Base-by-base conservation (phyloP, 2,329 filamentous ascomycete genomes). In the Cordyceps tenuipes region DNA sequence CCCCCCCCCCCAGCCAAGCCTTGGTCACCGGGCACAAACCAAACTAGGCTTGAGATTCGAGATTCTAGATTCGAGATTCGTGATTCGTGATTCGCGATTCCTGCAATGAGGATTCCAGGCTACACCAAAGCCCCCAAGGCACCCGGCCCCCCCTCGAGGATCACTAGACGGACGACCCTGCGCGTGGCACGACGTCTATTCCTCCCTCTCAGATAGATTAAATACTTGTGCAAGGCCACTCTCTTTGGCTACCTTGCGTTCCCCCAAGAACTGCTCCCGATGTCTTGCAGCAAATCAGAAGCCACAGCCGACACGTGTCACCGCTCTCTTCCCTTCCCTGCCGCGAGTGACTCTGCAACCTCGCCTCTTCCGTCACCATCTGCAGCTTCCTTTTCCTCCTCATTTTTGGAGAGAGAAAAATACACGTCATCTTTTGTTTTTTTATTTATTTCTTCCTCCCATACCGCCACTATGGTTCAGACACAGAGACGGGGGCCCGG, bases 151-250 rank as follows among this genome's bases (percentile, higher is more conserved):
- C 36, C 36, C 50, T 53, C 50, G 50, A 53, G 23, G 12, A 21
- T 17, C 4, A 23, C 23, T 41, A 13, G 17, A n/a, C n/a, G n/a
- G 8, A 21, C 17, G n/a, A 19, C 7, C 50, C 17, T 43, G 50
- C 29, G 29, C 29, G 29, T 53, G 36, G 34, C 50, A 53, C 50
- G 43, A 15, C 34, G 50, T 53, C 36, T 10, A 19, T n/a, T 29
- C 43, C 19, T 53, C 50, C 36, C 50, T 53, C 50, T 53, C 50
- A 53, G 50, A 53, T 53, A 53, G 50, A 53, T 53, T 53, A 53
- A 53, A 26, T n/a, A 3, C 15, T 36, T 29, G 36, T 21, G 43
- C 50, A 53, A 43, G 15, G n/a, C 39, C 39, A 43, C 39, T 43
- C 13, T 23, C 2, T 2, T 23, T 23, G 23, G 4, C 23, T 43